Conservation (phyloP, 805 yeast genomes). For the Kazachstania viticola region DNA sequence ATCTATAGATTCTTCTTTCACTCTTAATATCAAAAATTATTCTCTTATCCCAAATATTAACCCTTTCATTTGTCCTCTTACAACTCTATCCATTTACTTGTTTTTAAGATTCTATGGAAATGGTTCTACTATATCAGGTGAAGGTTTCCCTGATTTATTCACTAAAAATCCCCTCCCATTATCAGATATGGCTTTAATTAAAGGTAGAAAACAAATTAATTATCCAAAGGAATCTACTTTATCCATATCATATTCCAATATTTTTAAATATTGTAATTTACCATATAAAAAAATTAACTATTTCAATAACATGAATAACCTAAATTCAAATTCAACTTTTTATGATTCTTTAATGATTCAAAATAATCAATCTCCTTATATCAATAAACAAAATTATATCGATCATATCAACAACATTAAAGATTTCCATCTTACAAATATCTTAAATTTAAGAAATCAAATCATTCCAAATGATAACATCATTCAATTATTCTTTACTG, state of each 20-base stretch:
- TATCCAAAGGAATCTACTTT: slow-evolving; percentile 23
- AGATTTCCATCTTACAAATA: too few relatives aligned
- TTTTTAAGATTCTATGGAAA: slow-evolving; percentile 23
- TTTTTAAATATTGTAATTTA: slow-evolving; percentile 22
- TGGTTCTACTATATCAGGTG: slow-evolving; percentile 15
- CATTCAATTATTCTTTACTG: slow-evolving; percentile 16
- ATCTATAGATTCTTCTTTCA: too few relatives aligned
- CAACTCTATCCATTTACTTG: slow-evolving; percentile 21
- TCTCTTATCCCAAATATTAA: slow-evolving; percentile 13
- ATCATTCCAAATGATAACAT: neutral
- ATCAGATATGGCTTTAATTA: slow-evolving; percentile 11
- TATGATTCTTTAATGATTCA: too few relatives aligned
- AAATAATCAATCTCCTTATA: too few relatives aligned
- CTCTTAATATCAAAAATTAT: slow-evolving; percentile 6
- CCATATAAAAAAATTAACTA: slow-evolving; percentile 22
- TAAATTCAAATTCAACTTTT: too few relatives aligned
- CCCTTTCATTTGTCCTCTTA: slow-evolving; percentile 22
- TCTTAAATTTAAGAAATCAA: too few relatives aligned
- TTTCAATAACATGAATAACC: too few relatives aligned
- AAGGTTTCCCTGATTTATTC: slow-evolving; percentile 22
- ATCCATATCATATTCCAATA: slow-evolving; percentile 17
- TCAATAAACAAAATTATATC: too few relatives aligned
- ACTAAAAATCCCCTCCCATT: slow-evolving; percentile 1
- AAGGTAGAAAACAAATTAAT: slow-evolving; percentile 20
- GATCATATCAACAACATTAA: too few relatives aligned